Conservation (phyloP, 2,329 filamentous ascomycete genomes). For the Immersiporthe knoxdaviesiana region DNA sequence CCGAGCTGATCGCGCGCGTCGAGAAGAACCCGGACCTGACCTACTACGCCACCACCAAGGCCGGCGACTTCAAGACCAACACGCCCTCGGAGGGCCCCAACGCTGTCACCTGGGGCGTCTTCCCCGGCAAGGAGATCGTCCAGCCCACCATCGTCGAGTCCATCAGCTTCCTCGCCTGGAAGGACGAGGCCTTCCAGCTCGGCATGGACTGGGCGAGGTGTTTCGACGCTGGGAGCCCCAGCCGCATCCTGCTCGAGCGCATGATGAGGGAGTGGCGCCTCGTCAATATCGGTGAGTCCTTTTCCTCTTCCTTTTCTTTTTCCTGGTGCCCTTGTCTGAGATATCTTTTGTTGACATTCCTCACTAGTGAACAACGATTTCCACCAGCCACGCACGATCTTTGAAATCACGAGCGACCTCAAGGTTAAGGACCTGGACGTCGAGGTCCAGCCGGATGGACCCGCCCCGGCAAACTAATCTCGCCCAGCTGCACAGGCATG, state of each 20-base stretch:
- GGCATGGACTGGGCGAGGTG: conserved; percentile 95
- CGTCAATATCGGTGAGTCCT: conserved; percentile 82
- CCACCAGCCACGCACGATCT: conserved; percentile 80
- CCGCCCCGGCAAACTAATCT: conserved; percentile 15
- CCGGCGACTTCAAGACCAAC: conserved; percentile 82
- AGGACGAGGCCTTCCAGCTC: conserved; percentile 93
- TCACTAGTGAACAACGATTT: conserved; percentile 91
- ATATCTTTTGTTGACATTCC: background rate
- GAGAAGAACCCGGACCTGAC: conserved; percentile 80
- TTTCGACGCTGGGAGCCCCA: conserved; percentile 75
- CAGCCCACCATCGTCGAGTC: conserved; percentile 99
- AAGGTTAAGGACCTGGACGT: conserved; percentile 66
- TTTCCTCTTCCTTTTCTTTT: background rate
- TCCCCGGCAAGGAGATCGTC: conserved; percentile 98
- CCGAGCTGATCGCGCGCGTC: conserved; percentile 77
- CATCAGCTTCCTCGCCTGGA: conserved; percentile 97
- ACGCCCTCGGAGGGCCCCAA: conserved; percentile 86
- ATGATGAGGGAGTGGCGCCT: conserved; percentile 92
- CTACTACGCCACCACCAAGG: conserved; percentile 90
- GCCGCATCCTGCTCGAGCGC: conserved; percentile 76
- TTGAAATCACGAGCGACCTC: conserved; percentile 82
- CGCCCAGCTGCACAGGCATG: background rate
- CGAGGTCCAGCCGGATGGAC: conserved; percentile 37
- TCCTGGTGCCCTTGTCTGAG: background rate
- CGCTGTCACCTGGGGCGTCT: conserved; percentile 99